Evolutionary conservation across 805 yeast species (phyloP).

Genomic region (Blastobotrys robertii): DNA sequence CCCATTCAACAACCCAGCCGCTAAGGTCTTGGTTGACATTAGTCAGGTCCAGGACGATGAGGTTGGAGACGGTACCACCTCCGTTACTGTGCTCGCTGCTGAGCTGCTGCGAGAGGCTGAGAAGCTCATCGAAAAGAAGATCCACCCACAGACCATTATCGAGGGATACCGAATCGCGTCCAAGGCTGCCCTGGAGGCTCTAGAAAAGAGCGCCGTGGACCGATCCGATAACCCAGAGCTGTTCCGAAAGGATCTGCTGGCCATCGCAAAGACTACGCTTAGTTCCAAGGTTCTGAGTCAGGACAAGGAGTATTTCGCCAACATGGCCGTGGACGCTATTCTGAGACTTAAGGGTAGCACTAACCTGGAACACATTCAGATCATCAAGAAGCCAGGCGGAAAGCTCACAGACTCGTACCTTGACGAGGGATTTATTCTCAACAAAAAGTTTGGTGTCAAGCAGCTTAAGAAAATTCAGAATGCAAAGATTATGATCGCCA

Average conservation of each 20-base stretch:
- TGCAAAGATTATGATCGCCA: constrained; percentile 84
- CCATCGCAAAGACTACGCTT: constrained; percentile 87
- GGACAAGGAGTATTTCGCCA: constrained; percentile 82
- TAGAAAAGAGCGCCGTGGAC: constrained; percentile 69
- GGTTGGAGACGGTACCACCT: constrained; percentile 97
- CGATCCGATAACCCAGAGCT: constrained; percentile 45
- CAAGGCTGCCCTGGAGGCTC: constrained; percentile 72
- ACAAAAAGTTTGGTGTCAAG: constrained; percentile 86
- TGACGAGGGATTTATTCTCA: constrained; percentile 91
- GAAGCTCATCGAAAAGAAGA: constrained; percentile 78
- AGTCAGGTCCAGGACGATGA: constrained; percentile 96
- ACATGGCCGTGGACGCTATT: constrained; percentile 89
- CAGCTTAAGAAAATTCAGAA: constrained; percentile 81
- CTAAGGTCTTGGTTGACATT: constrained; percentile 87
- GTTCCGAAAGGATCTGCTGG: constrained; percentile 68
- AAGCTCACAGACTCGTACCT: constrained; percentile 81
- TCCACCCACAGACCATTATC: constrained; percentile 96
- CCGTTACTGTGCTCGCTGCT: constrained; percentile 90
- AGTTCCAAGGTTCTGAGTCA: constrained; percentile 92
- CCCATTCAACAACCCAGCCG: constrained; percentile 96
- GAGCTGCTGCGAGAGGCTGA: constrained; percentile 94
- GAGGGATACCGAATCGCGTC: constrained; percentile 91
- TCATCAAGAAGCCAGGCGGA: constrained; percentile 91
- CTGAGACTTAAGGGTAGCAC: constrained; percentile 79
- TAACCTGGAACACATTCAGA: constrained; percentile 83